phyloP scores from a whole-genome alignment of 2,329 filamentous ascomycete species.

The Paracorniculantispora psalliotae region DNA sequence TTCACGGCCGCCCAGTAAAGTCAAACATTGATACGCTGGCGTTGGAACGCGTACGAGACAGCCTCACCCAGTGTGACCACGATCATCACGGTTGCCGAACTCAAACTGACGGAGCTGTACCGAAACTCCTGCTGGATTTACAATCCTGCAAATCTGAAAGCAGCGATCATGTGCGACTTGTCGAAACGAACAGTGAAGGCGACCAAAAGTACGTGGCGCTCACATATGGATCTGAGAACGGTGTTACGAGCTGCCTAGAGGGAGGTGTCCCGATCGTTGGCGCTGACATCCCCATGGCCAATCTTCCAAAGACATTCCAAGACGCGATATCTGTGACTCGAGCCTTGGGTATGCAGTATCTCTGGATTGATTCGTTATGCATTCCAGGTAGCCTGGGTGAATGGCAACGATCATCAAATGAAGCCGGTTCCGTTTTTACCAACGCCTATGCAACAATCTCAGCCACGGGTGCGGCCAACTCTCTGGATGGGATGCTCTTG shows the following conservation, averaged over 20 bases:
- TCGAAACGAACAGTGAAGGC: background rate
- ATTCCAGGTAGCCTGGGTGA: background rate
- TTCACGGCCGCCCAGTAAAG: background rate
- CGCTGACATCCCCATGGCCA: background rate
- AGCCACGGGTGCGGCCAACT: background rate
- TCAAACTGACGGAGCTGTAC: background rate
- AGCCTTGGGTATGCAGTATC: background rate
- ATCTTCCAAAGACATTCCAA: conserved; percentile 8
- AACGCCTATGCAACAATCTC: conserved; percentile 7
- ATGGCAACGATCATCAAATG: background rate
- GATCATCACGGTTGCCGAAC: background rate
- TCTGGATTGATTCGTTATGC: conserved; percentile 14
- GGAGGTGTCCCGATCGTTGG: background rate
- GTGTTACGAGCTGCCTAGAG: background rate
- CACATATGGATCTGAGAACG: background rate
- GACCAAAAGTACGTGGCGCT: background rate
- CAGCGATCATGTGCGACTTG: background rate
- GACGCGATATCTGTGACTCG: conserved; percentile 8
- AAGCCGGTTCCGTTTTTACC: background rate
- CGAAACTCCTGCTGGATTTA: background rate
- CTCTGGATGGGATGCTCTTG: background rate
- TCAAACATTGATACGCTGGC: background rate
- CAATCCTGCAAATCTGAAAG: background rate
- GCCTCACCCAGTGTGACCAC: background rate
- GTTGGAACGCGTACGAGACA: background rate